A percentile compares a stretch with the other conserved stretches of the same genome.
phyloP scores from a whole-genome alignment of 2,329 filamentous ascomycete genomes.

The Penicillium sp. region DNA sequence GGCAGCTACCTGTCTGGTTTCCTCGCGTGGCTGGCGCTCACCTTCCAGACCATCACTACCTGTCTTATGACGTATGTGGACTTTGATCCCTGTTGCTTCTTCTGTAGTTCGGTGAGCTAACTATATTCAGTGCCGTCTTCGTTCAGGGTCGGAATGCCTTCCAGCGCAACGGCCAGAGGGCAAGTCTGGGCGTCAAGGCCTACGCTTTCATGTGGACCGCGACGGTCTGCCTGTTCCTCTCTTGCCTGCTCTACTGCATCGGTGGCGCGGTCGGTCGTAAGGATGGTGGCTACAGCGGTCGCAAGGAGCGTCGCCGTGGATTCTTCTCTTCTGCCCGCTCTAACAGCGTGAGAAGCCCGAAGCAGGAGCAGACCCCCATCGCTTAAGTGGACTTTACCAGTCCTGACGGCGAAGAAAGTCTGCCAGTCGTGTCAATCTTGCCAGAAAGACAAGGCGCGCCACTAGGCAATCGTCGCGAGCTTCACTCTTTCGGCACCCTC shows the following conservation, averaged over 20 bases:
- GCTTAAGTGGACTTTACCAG: slow-evolving; percentile 21
- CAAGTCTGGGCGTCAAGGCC: slow-evolving; percentile 59
- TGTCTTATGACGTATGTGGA: slow-evolving; percentile 64
- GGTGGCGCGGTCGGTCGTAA: slow-evolving; percentile 40
- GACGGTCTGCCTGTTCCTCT: slow-evolving; percentile 56
- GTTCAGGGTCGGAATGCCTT: slow-evolving; percentile 61
- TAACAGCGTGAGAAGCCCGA: slow-evolving; percentile 32
- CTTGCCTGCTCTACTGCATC: slow-evolving; percentile 60
- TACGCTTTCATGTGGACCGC: slow-evolving; percentile 66
- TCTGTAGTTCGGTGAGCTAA: slow-evolving; percentile 10
- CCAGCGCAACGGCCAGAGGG: slow-evolving; percentile 49
- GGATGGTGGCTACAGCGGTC: slow-evolving; percentile 39
- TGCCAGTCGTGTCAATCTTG: background rate
- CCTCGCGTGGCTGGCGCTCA: slow-evolving; percentile 54
- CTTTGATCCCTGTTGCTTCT: background rate
- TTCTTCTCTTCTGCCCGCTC: slow-evolving; percentile 39
- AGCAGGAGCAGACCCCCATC: slow-evolving; percentile 23
- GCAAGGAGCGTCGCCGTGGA: slow-evolving; percentile 40
- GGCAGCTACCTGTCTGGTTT: slow-evolving; percentile 55
- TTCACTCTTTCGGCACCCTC: slow-evolving; percentile 7
- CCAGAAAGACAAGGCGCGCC: background rate
- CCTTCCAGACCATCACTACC: slow-evolving; percentile 62
- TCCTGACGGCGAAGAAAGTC: background rate
- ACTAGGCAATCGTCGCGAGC: background rate
- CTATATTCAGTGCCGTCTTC: slow-evolving; percentile 56